phyloP scores from a whole-genome alignment of 2,329 filamentous ascomycete genomes.

The Hypoxylon sp. region DNA sequence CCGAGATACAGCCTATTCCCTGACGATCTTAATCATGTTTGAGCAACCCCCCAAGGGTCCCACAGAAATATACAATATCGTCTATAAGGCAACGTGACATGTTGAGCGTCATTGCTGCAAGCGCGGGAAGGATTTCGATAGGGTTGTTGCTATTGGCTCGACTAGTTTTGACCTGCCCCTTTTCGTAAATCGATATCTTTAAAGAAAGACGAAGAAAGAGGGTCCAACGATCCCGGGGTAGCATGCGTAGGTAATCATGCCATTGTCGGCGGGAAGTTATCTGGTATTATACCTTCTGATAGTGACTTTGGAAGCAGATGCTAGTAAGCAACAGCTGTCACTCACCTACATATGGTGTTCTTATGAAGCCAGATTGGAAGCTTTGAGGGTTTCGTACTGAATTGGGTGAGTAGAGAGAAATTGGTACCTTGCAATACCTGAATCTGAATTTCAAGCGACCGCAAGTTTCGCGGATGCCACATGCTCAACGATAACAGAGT shows the following conservation, averaged over 20 bases:
- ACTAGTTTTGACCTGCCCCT: constrained; percentile 23
- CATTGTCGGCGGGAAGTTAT: constrained; percentile 22
- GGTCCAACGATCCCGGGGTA: constrained; percentile 20
- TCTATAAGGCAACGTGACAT: constrained; percentile 39
- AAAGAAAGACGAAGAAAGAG: constrained; percentile 12
- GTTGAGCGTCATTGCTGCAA: constrained; percentile 19
- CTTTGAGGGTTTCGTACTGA: not conserved
- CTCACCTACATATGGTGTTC: not conserved
- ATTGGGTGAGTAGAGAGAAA: not conserved
- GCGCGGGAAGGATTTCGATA: constrained; percentile 28
- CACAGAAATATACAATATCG: constrained; percentile 38
- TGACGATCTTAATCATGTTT: constrained; percentile 34
- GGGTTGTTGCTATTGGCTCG: constrained; percentile 23
- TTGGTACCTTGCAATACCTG: not conserved
- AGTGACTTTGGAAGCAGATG: not conserved
- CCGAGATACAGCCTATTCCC: constrained; percentile 35
- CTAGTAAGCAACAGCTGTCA: not conserved
- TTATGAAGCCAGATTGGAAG: not conserved
- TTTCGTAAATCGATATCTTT: constrained; percentile 35
- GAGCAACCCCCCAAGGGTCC: constrained; percentile 5
- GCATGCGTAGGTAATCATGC: constrained; percentile 35
- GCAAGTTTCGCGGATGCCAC: constrained; percentile 6
- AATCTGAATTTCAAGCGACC: constrained; percentile 9
- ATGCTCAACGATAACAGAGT: constrained; percentile 17
- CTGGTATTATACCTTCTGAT: constrained; percentile 2